Evolutionary conservation across 1,284 basidiomycete species (phyloP), one percentile per base, ranked within the genome.

Genomic region (Cutaneotrichosporon sp.): DNA sequence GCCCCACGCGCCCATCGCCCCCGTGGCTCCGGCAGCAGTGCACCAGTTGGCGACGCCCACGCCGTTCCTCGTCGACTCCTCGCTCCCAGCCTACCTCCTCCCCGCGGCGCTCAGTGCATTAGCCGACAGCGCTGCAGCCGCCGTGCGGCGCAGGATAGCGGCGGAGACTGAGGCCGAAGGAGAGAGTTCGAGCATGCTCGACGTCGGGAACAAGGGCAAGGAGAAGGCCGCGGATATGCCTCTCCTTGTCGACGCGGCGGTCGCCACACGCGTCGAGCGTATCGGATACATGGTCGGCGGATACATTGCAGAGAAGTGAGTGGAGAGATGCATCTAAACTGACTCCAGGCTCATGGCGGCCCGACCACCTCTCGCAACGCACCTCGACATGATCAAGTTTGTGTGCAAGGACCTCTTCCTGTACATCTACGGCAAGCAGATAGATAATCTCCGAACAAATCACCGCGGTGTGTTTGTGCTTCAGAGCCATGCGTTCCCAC

Each of bases 371-470:
- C 90, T 96, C 69, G 80, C 86, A 0, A 89, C 94, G 70, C 91
- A 92, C 2, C 84, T 97, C 10, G 94, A 97, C 71, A 88, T 87
- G 16, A 89, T 97, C 81, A 97, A 97, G 79, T 97, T 97, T 74
- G 85, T 97, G 66, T 97, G 94, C 83, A 97, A 97, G 76, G 94
- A 97, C 67, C 82, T 97, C n/a, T 79, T 80, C 69, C 65, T 79
- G 7, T 73, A 73, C 67, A 72, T 80, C 32, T 78, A 80, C 59
- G 72, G 76, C 26, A 95, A 96, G 75, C 95, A 97, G 78, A 92
- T 97, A 1, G 94, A 97, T 76, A 97, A 97, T 76, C 82, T 97
- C 56, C 86, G 94, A 55, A 97, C 94, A 10, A 97, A 97, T 77
- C 94, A 97, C 79, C 83, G 92, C 58, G 94, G 95, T 13, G 88